Evolutionary conservation across 208 protist genomes (phyloP).

Genomic region (Leishmania gerbilli): DNA sequence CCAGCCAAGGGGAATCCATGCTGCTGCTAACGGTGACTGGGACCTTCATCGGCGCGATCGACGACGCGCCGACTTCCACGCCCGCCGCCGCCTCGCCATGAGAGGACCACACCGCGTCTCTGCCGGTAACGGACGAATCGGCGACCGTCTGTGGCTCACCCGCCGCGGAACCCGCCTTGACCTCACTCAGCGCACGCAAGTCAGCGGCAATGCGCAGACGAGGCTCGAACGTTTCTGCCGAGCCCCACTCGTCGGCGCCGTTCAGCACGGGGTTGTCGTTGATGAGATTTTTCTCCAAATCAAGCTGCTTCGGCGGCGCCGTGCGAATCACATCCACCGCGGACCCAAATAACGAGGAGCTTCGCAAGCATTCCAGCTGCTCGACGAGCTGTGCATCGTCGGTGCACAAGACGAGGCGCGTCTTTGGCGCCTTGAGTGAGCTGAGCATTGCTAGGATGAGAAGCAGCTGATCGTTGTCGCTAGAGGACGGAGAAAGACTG

Average conservation of each 20-base stretch:
- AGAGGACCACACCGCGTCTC: not conserved
- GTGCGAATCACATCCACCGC: slow-evolving; percentile 57
- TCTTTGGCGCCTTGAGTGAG: slow-evolving; percentile 26
- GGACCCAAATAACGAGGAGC: slow-evolving; percentile 38
- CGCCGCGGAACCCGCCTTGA: not conserved
- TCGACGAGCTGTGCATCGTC: slow-evolving; percentile 57
- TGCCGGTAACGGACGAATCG: not conserved
- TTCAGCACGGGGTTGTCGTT: slow-evolving; percentile 64
- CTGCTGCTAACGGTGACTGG: not conserved
- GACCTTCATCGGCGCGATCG: not conserved
- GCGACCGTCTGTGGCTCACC: not conserved
- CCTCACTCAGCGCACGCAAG: not conserved
- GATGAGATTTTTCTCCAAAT: slow-evolving; percentile 48
- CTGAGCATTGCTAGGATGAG: slow-evolving; percentile 73
- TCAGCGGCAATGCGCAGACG: slow-evolving; percentile 12
- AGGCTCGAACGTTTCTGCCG: not conserved
- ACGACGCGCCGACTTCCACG: not conserved
- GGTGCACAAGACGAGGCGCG: slow-evolving; percentile 66
- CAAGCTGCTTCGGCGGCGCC: slow-evolving; percentile 42
- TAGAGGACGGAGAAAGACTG: slow-evolving; percentile 32
- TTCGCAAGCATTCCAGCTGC: slow-evolving; percentile 7
- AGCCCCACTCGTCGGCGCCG: not conserved
- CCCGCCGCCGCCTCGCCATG: not conserved
- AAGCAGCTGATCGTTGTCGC: slow-evolving; percentile 77
- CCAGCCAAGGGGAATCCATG: slow-evolving; percentile 47